Base-by-base conservation (phyloP, 495 filamentous ascomycete species). In the Sphaerosporella brunnea region DNA sequence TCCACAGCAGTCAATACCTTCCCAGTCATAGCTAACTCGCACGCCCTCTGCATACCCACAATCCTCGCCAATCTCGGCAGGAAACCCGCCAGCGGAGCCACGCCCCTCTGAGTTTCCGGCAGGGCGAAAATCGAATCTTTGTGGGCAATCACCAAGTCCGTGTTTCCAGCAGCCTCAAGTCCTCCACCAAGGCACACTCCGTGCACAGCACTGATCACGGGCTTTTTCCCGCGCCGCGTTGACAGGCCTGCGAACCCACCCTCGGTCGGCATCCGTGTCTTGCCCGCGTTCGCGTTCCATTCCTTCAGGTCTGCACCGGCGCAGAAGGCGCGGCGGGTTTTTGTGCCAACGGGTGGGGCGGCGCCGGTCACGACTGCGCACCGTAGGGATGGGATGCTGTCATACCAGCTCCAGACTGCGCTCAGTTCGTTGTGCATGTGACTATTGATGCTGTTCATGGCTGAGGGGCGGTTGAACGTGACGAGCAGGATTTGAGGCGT, bases 161-260 rank as follows among this genome's bases (percentile, higher is more conserved):
- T 73, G 49, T 84, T 85, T 2, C 76, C 65, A 1, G 73, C 64
- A 65, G 82, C 78, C 63, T 88, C 82, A 48, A 75, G 73, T 1
- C 82, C 82, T 37, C 82, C 82, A 11, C 82, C 82, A 47, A 80
- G 66, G 51, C 73, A 75, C n/a, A 77, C 59, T n/a, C 82, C 82
- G 56, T 83, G 78, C 23, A 86, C 77, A 3, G 82, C 82, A 8
- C 73, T 73, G 46, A 88, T 77, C 26, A 88, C 67, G 13, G 82
- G 82, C 47, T 78, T 78, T 47, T 68, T 66, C 13, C 74, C 40
- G 19, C 36, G 24, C 9, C 64, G 59, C 13, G 51, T 51, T 4
- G 65, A 65, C 23, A 66, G 50, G 0, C 54, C 64, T 23, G 48
- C 62, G 48, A 62, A 63, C 21, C 64, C 64, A 13, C 44, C 47